Evolutionary conservation across 108 stramenopile genomes (phyloP), one percentile per base, ranked within the genome.

Genomic region (Nitzschia palea): DNA sequence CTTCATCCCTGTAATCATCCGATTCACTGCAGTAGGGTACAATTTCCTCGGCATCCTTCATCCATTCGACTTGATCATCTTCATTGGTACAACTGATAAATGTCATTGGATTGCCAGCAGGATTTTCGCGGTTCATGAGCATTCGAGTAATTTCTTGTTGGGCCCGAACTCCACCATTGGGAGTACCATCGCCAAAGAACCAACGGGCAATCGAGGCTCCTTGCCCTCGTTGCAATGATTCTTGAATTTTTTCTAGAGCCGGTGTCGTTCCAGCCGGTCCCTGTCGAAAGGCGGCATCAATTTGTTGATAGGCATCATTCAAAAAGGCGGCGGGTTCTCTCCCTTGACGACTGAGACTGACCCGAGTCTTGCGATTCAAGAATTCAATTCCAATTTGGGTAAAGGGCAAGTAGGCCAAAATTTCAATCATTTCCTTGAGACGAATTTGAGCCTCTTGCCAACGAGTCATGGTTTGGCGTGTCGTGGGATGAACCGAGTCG

Each of bases 51-150:
- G 76, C 67, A 44, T 77, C 75, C 43, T 83, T 83, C 82, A 83
- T 83, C 82, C 82, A 83, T 62, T 80, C 82, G 3, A 83, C 82
- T 47, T 76, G 70, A 28, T 77, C 79, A 64, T 83, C 79, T 29
- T 83, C 76, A 45, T 74, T 70, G 60, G 82, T 83, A 59, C 79
- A 80, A 40, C 55, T 59, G 0, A 83, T 55, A 62, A 83, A 83
- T 5, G 82, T 83, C 50, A 83, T 62, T 0, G 79, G 82, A 53
- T 80, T 83, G 18, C 51, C 51, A 8, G 52, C 51, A 0, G 82
- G 82, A 57, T 73, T 56, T 29, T 59, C 62, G 0, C 82, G 70
- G 50, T 80, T 32, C 44, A 44, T 63, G 35, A 83, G 48, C n/a
- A 80, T 59, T 10, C 54, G 22, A 44, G 56, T 48, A 67, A 83